phyloP scores from a whole-genome alignment of 176 grass and related monocot genomes.

The Poa pratensis region DNA sequence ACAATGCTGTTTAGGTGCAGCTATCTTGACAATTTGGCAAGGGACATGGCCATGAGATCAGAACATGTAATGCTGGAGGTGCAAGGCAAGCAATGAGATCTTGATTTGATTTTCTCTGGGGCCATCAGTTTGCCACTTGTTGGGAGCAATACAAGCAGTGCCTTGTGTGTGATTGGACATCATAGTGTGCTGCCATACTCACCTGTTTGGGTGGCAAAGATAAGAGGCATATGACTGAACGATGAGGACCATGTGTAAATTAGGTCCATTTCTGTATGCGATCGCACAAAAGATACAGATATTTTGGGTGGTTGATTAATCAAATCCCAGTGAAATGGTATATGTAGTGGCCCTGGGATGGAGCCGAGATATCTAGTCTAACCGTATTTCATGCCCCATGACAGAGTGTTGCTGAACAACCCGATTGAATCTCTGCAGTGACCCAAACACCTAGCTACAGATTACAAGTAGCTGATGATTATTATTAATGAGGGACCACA shows the following conservation, averaged over 20 bases:
- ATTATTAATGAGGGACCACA: not conserved
- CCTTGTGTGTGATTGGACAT: not conserved
- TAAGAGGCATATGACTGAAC: not conserved
- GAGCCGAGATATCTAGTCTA: not conserved
- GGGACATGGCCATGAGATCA: not conserved
- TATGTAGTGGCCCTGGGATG: not conserved
- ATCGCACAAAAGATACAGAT: not conserved
- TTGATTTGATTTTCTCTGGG: not conserved
- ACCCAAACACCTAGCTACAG: not conserved
- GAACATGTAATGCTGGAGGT: not conserved
- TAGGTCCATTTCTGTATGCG: not conserved
- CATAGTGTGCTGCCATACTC: not conserved
- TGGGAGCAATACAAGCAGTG: not conserved
- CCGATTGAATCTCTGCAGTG: not conserved
- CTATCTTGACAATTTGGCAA: slow-evolving; percentile 11
- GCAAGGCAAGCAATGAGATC: not conserved
- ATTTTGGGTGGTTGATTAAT: not conserved
- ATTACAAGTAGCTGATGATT: slow-evolving; percentile 5
- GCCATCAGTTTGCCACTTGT: not conserved
- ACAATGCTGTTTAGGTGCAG: not conserved
- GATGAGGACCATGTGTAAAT: not conserved
- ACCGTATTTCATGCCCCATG: not conserved
- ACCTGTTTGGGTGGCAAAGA: not conserved
- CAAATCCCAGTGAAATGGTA: not conserved
- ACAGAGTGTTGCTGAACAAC: not conserved